Evolutionary conservation across 1,284 basidiomycete genomes (phyloP).

Genomic region (Anthracocystis setariae): DNA sequence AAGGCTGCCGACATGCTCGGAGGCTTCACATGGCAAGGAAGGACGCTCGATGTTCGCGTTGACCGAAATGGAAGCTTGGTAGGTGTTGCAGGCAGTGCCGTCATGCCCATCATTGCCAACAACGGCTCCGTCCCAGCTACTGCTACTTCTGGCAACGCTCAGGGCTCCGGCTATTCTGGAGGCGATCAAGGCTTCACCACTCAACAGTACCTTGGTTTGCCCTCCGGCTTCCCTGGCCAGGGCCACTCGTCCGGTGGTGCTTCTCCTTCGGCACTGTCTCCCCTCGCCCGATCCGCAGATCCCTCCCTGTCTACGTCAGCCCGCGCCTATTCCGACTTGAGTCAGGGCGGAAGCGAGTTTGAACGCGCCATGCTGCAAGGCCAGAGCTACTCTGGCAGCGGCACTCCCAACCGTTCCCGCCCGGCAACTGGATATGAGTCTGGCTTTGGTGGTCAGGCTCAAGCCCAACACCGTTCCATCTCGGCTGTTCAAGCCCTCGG

Average conservation of each 20-base stretch:
- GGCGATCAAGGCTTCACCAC: constrained; percentile 8
- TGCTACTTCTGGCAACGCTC: constrained; percentile 8
- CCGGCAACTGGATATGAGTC: constrained; percentile 14
- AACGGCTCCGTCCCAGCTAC: constrained; percentile 4
- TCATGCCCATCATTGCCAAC: constrained; percentile 21
- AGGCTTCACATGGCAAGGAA: constrained; percentile 68
- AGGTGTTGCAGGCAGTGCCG: constrained; percentile 38
- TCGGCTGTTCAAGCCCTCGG: constrained; percentile 30
- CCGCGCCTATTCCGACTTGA: constrained; percentile 11
- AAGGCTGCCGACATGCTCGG: constrained; percentile 68
- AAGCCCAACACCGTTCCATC: constrained; percentile 24
- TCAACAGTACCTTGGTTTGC: constrained; percentile 26
- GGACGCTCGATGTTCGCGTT: constrained; percentile 61
- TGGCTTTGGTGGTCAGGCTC: constrained; percentile 9
- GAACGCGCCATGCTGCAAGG: constrained; percentile 37
- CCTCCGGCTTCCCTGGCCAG: constrained; percentile 7
- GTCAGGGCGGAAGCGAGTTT: constrained; percentile 12
- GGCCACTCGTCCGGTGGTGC: constrained; percentile 12
- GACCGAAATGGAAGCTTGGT: constrained; percentile 58
- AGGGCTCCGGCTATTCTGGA: neutral
- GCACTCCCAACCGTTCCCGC: constrained; percentile 18
- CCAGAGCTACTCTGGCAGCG: constrained; percentile 7
- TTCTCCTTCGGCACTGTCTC: constrained; percentile 22
- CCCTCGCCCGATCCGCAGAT: constrained; percentile 8
- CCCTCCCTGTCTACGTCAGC: constrained; percentile 11